These are phyloP conservation scores for Nannizzia gypsea DNA, from an alignment of 2,329 filamentous ascomycete genomes.

Conservation along the genomic window DNA sequence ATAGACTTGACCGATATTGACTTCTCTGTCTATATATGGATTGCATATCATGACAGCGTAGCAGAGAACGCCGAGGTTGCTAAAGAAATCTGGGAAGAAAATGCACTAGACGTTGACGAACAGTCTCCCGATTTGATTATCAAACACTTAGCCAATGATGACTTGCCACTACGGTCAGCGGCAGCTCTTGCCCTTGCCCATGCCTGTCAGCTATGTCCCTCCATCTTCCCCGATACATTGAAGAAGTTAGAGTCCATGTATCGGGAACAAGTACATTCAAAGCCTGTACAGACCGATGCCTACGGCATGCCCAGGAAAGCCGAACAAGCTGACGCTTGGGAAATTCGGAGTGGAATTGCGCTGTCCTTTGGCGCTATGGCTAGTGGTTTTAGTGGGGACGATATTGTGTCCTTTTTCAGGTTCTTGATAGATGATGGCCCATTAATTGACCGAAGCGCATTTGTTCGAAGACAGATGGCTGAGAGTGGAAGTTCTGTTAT, in stretches of 20 bases:
- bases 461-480: conserved; percentile 80
- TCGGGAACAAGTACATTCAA: conserved; percentile 65
- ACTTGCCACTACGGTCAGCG: conserved; percentile 70
- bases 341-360: conserved; percentile 77
- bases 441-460: conserved; percentile 65
- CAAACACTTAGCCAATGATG: conserved; percentile 66
- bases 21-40: conserved; percentile 84
- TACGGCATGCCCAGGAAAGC: conserved; percentile 91
- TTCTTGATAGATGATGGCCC: conserved; percentile 81
- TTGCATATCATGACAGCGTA: conserved; percentile 82
- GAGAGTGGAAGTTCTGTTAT: conserved; percentile 77
- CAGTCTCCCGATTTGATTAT: conserved; percentile 57
- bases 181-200: conserved; percentile 72
- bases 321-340: conserved; percentile 81
- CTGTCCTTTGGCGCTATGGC: conserved; percentile 76
- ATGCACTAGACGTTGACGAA: conserved; percentile 58
- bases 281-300: conserved; percentile 72
- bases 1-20: conserved; percentile 80
- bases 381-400: conserved; percentile 52
- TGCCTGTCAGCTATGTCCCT: conserved; percentile 50
- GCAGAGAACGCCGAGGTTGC: conserved; percentile 77
- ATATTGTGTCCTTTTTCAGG: conserved; percentile 65
- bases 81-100: conserved; percentile 89
- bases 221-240: conserved; percentile 52
- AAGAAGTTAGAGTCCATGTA: conserved; percentile 59